Evolutionary conservation across 495 filamentous ascomycete species (phyloP).

Genomic region (Hypomontagnella monticulosa): DNA sequence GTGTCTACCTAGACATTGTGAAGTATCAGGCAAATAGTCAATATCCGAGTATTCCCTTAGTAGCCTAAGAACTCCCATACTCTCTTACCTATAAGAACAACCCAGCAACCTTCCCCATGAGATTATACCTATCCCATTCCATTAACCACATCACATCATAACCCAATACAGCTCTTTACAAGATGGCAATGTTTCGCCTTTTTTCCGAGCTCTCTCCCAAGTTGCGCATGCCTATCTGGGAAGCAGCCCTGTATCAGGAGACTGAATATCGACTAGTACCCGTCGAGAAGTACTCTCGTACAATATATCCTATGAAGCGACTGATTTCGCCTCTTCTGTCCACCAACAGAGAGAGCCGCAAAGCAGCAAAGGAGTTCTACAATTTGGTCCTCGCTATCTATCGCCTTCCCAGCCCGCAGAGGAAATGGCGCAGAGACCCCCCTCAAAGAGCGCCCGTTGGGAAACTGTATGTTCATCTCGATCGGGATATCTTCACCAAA

Average conservation of each 20-base stretch:
- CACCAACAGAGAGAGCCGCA: conserved; percentile 20
- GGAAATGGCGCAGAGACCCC: too few relatives aligned
- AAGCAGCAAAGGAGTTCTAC: conserved; percentile 22
- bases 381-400: conserved; percentile 7
- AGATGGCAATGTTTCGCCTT: conserved; percentile 13
- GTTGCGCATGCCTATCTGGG: conserved; percentile 14
- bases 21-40: too few relatives aligned
- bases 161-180: not conserved
- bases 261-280: not conserved
- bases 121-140: not conserved
- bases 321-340: conserved; percentile 13
- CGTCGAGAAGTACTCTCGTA: not conserved
- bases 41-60: too few relatives aligned
- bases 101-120: not conserved
- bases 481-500: conserved; percentile 8
- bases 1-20: too few relatives aligned
- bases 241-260: conserved; percentile 6
- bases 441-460: not conserved
- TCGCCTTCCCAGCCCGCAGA: too few relatives aligned
- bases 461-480: not conserved
- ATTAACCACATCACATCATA: not conserved
- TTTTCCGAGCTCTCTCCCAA: conserved; percentile 5
- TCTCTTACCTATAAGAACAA: not conserved
- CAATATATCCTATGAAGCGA: conserved; percentile 2
- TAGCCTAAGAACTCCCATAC: too few relatives aligned